Evolutionary conservation across 345 rosid species (phyloP).

Genomic region (Theobroma cacao): DNA sequence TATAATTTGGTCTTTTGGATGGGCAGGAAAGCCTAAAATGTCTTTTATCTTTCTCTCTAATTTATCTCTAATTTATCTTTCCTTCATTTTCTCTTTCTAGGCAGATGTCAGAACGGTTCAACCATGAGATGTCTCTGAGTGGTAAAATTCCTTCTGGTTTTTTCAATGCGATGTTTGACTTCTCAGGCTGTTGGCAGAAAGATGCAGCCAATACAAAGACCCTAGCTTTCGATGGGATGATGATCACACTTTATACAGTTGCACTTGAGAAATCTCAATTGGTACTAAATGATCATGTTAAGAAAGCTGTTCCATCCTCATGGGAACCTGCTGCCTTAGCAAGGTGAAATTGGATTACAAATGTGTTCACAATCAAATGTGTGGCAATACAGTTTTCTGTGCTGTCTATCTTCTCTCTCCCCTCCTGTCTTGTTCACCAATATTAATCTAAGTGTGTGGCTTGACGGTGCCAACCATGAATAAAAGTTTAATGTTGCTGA

Average conservation of each 20-base stretch:
- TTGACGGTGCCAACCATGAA: not conserved
- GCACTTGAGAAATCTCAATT: slow-evolving; percentile 67
- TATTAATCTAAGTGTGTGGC: not conserved
- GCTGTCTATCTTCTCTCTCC: not conserved
- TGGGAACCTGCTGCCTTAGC: slow-evolving; percentile 83
- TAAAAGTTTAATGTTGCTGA: not conserved
- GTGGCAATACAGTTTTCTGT: not conserved
- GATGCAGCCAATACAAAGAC: slow-evolving; percentile 86
- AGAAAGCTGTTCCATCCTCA: slow-evolving; percentile 62
- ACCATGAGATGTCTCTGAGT: slow-evolving; percentile 77
- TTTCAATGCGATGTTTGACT: slow-evolving; percentile 88
- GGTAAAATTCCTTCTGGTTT: slow-evolving; percentile 95
- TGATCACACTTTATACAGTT: slow-evolving; percentile 67
- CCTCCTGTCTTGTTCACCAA: not conserved
- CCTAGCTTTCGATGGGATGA: slow-evolving; percentile 88
- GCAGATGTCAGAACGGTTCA: slow-evolving; percentile 97
- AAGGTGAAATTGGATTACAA: slow-evolving; percentile 32
- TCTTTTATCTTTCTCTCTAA: not conserved
- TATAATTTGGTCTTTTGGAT: not conserved
- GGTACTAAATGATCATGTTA: slow-evolving; percentile 57
- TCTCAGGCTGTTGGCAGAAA: slow-evolving; percentile 85
- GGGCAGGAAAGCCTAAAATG: not conserved
- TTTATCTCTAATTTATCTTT: not conserved
- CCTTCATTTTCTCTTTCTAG: slow-evolving; percentile 11
- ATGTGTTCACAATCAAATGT: not conserved